phyloP scores from a whole-genome alignment of 768 basidiomycete species.

The Pisolithus sp. region DNA sequence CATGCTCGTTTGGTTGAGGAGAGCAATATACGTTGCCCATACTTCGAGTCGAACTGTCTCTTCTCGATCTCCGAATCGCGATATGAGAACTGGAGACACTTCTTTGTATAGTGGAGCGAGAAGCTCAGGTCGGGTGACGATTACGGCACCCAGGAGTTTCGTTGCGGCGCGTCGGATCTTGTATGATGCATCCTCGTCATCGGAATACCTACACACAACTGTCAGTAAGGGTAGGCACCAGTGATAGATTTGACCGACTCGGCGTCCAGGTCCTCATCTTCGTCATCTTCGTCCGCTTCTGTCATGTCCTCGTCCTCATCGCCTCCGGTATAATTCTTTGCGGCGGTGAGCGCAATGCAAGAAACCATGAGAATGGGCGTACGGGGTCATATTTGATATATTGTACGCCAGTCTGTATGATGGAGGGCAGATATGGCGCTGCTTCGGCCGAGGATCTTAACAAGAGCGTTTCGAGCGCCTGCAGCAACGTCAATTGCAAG shows the following conservation, averaged over 20 bases:
- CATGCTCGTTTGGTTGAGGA: constrained; percentile 79
- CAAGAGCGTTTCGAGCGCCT: constrained; percentile 83
- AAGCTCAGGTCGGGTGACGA: constrained; percentile 87
- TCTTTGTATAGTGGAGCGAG: constrained; percentile 72
- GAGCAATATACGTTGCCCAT: constrained; percentile 76
- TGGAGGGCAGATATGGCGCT: constrained; percentile 59
- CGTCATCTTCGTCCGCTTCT: constrained; percentile 59
- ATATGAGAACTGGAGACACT: constrained; percentile 83
- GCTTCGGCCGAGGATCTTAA: constrained; percentile 81
- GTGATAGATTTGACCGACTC: constrained; percentile 43
- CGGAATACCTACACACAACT: constrained; percentile 64
- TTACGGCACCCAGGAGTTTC: constrained; percentile 78
- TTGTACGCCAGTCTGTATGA: constrained; percentile 65
- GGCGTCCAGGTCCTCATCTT: constrained; percentile 75
- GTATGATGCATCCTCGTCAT: constrained; percentile 98
- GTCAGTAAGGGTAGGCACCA: neutral
- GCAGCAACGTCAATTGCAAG: constrained; percentile 9
- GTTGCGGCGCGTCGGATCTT: constrained; percentile 93
- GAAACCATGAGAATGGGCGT: constrained; percentile 1
- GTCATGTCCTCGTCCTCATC: constrained; percentile 58
- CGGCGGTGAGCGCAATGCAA: constrained; percentile 3
- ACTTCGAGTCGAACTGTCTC: constrained; percentile 91
- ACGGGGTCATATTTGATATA: constrained; percentile 94
- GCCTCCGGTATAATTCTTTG: constrained; percentile 68
- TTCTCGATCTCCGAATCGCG: constrained; percentile 91